Base-by-base conservation (phyloP, 768 basidiomycete species). In the Lactarius pseudohatsudake region DNA sequence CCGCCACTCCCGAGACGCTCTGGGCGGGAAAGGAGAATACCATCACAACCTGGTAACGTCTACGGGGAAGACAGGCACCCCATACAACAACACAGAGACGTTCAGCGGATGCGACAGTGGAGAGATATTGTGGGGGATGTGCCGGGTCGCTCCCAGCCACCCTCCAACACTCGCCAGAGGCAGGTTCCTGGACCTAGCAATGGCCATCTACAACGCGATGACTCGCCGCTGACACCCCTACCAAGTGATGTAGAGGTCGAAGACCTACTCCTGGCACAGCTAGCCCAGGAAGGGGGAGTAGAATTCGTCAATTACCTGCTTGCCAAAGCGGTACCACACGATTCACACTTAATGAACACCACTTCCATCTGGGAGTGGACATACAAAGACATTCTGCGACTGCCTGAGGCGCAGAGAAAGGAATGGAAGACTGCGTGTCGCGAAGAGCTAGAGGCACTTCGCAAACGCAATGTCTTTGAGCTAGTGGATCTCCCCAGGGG, bases 401-500 rank as follows among this genome's bases (percentile, higher is more conserved):
- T 50, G 47, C 47, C 47, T 50, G 47, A 50, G 22, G 47, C 47
- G 4, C 47, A 50, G 7, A 7, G 15, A 50, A 28, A 28, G 2
- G 28, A 28, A 2, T 28, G 28, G 28, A 28, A 28, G 28, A 28
- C 28, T 28, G 28, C 47, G 15, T 50, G 47, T 22, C 47, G 16
- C 15, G 47, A 50, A 50, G 47, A 50, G 22, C 47, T 50, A 50
- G 47, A 28, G 28, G 28, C 28, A 28, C 28, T 28, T 28, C 28
- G 28, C 28, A 28, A 28, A 2, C 3, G 28, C 15, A 18, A 50
- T 50, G 47, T 50, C 47, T 50, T 50, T 13, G 47, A 20, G 47
- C 47, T 50, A 5, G 56, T 60, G 30, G 34, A 43, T 20, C 47
- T 22, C 20, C 61, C 61, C 3, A 20, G 20, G 72, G 68, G 15